Base-by-base conservation (phyloP, 2,329 filamentous ascomycete genomes). In the Periglandula ipomoeae region DNA sequence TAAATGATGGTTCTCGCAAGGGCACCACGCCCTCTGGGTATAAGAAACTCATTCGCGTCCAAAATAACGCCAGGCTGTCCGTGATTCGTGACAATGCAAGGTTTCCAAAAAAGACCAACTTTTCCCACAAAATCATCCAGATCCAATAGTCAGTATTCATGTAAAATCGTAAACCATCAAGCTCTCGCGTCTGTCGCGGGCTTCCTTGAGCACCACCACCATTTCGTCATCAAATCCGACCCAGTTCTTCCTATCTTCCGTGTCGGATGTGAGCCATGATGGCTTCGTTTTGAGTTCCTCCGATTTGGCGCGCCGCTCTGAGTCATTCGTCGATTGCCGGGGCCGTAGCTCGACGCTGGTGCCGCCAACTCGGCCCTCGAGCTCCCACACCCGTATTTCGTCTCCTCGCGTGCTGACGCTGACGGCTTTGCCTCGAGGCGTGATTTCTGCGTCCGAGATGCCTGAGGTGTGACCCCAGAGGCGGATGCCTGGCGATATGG, bases 381-480 rank as follows among this genome's bases (percentile, higher is more conserved):
- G 75, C 59, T 95, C 89, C 90, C 90, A 96, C 5, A 95, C 81
- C 6, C 89, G 80, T 52, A 89, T 80, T 62, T 89, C 85, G 50
- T 85, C 82, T 24, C 89, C 89, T n/a, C 81, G 74, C 19, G 76
- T 76, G 65, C 87, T 93, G 45, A 95, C 84, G n/a, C 88, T 94
- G 4, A 96, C 87, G 0, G 89, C 90, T 65, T 90, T 94, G 17
- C 89, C 89, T 34, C 86, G 80, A 40, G 85, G 80, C 17, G 87
- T 90, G 48, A 95, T 87, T 59, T 94, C 84, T 7, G 87, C 89
- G 27, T 87, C 84, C 44, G 87, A 88, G 30, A 96, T 88, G 3
- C 87, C 87, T 2, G 89, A 94, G 0, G 90, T 95, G 61, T 95
- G 90, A 7, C 90, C 90, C 87, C 88, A 95, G 5, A 96, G 77